Conservation (phyloP, 2,329 filamentous ascomycete species). For the Ophiosphaerella herpotricha region DNA sequence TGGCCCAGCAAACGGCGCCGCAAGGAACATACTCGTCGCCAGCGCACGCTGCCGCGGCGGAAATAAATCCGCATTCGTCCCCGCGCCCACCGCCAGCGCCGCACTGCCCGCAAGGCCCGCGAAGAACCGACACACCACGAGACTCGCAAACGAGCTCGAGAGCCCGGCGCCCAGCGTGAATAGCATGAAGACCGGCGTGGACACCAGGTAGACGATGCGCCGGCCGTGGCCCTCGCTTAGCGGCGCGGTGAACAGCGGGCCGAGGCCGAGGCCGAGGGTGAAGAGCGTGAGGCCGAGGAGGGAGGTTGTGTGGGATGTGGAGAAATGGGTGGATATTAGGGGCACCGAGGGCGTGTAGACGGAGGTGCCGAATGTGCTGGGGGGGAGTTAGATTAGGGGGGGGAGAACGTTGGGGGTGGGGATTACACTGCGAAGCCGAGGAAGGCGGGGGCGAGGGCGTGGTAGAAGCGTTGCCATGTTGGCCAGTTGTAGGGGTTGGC, state of each 20-base stretch:
- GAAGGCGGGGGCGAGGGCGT: constrained; percentile 40
- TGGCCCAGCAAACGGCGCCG: constrained; percentile 50
- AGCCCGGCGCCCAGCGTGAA: constrained; percentile 63
- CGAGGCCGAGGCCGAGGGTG: constrained; percentile 63
- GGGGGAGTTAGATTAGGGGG: too few relatives aligned
- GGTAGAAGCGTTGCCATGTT: constrained; percentile 33
- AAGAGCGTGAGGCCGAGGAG: constrained; percentile 66
- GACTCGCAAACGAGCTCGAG: constrained; percentile 54
- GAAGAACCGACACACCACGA: constrained; percentile 67
- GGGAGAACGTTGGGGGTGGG: neutral
- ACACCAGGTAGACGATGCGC: constrained; percentile 56
- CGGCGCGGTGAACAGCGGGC: constrained; percentile 64
- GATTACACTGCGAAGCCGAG: constrained; percentile 45
- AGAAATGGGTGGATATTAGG: constrained; percentile 59
- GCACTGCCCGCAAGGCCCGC: constrained; percentile 72
- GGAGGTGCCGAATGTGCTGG: constrained; percentile 59
- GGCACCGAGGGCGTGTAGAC: constrained; percentile 57
- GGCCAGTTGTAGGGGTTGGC: constrained; percentile 13
- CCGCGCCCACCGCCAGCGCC: constrained; percentile 51
- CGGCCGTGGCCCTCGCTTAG: constrained; percentile 64
- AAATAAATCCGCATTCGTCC: constrained; percentile 49
- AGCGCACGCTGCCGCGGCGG: constrained; percentile 38
- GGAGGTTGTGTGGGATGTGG: constrained; percentile 59
- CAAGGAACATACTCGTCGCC: constrained; percentile 43
- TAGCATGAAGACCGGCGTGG: constrained; percentile 55